Conservation (phyloP, 129 eudicot genomes). For the Helianthus tuberosus region DNA sequence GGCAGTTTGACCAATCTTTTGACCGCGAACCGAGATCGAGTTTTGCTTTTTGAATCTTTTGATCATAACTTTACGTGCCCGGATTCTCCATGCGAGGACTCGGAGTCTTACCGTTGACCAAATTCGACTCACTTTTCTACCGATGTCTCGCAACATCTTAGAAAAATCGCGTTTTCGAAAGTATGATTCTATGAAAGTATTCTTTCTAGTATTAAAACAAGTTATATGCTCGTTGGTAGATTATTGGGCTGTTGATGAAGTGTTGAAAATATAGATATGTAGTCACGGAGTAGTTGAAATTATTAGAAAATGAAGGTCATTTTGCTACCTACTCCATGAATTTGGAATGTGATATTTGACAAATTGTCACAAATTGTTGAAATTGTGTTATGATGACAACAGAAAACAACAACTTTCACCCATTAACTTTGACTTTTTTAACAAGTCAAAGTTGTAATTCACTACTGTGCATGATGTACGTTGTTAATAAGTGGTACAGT, state of each 20-base stretch:
- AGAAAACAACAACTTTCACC: slow-evolving; percentile 63
- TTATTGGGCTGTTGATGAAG: slow-evolving; percentile 7
- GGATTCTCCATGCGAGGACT: slow-evolving; percentile 50
- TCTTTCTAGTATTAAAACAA: neutral
- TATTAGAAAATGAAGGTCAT: slow-evolving; percentile 24
- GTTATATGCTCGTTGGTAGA: slow-evolving; percentile 9
- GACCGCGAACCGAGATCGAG: slow-evolving; percentile 20
- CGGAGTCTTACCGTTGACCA: slow-evolving; percentile 59
- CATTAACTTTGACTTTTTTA: slow-evolving; percentile 37
- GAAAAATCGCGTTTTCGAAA: slow-evolving; percentile 15
- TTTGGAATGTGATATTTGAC: slow-evolving; percentile 52
- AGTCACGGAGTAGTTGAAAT: slow-evolving; percentile 39
- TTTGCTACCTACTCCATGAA: slow-evolving; percentile 74
- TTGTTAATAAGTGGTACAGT: neutral
- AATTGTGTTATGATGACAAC: slow-evolving; percentile 45
- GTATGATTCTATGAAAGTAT: neutral
- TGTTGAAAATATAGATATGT: slow-evolving; percentile 10
- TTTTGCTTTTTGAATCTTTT: slow-evolving; percentile 54
- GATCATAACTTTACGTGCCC: slow-evolving; percentile 66
- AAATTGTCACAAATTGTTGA: slow-evolving; percentile 39
- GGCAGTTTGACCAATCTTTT: slow-evolving; percentile 20
- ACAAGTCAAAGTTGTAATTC: slow-evolving; percentile 5
- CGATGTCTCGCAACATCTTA: slow-evolving; percentile 39
- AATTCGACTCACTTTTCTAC: slow-evolving; percentile 49
- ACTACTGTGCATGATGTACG: slow-evolving; percentile 24